Percentiles rank a stretch among this genome's conserved stretches.
Evolutionary conservation across 352 stramenopile genomes (phyloP).

Genomic region (Phytophthora sansomeana): DNA sequence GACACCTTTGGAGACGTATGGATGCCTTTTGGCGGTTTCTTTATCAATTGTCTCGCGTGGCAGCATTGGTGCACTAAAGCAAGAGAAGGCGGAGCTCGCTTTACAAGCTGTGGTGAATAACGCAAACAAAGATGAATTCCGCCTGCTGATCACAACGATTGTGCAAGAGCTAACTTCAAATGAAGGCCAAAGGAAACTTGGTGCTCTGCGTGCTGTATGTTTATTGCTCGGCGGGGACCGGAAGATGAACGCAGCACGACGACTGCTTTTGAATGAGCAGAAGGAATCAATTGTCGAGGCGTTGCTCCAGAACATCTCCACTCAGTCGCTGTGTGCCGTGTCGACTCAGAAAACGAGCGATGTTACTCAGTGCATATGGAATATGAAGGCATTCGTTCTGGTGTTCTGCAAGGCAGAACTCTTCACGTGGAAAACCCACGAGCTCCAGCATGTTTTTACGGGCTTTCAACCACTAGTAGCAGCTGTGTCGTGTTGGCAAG

Average conservation of each 20-base stretch:
- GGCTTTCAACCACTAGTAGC: constrained; percentile 69
- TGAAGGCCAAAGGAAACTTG: constrained; percentile 52
- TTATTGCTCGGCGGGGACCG: constrained; percentile 67
- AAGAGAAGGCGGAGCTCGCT: constrained; percentile 29
- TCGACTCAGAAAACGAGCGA: background rate
- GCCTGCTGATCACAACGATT: constrained; percentile 66
- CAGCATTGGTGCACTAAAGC: background rate
- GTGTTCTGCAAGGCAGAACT: constrained; percentile 82
- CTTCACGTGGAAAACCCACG: constrained; percentile 79
- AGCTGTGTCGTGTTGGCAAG: constrained; percentile 39
- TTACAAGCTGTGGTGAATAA: constrained; percentile 59
- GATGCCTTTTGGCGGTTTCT: constrained; percentile 65
- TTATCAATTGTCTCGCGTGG: constrained; percentile 32
- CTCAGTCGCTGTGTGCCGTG: constrained; percentile 32
- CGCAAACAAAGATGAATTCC: constrained; percentile 78
- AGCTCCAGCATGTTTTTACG: constrained; percentile 74
- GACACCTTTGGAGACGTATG: constrained; percentile 62
- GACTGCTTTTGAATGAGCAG: constrained; percentile 53
- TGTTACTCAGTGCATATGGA: constrained; percentile 49
- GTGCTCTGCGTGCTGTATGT: constrained; percentile 59
- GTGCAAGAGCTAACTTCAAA: constrained; percentile 56
- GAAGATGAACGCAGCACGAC: constrained; percentile 61
- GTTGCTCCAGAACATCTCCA: constrained; percentile 57
- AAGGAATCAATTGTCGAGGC: constrained; percentile 61
- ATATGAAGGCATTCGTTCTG: constrained; percentile 66